Evolutionary conservation across 495 filamentous ascomycete species (phyloP), one percentile per base, ranked within the genome.

Genomic region (Podospora sp.): DNA sequence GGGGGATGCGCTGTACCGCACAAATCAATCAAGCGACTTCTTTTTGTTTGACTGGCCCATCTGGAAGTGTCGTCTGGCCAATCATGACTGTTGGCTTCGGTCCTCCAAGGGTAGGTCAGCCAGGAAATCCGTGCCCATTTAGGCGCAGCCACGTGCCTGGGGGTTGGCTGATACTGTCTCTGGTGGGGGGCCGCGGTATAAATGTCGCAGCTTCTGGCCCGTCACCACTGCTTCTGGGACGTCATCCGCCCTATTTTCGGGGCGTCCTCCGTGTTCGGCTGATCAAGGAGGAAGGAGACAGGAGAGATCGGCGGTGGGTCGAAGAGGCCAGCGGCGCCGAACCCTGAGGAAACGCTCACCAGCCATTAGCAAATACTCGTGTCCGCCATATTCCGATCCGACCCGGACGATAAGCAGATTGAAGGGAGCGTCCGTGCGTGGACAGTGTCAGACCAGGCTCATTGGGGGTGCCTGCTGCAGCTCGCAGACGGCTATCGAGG

Each of bases 121-220:
- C 20, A 50, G 33, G 27, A 46, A 24, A 33, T 24, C 51, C n/a
- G 50, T 33, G 26, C 53, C 74, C 73, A 72, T 69, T 71, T 64
- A 73, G 60, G 66, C 55, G 36, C 57, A 65, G 74, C 71, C 76
- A 76, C 75, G 74, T 75, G 71, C 74, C 61, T 50, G 22, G 24
- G 8, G 52, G 51, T 56, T 21, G 67, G 67, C 51, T 68, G 55
- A 70, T 71, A 69, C 67, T 63, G 67, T 49, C 63, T 56, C 22
- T 52, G 26, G 72, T 55, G 66, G 67, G 27, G 65, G 64, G 50
- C 21, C 18, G 24, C n/a, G 59, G 65, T 73, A 74, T 72, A 71
- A 74, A 72, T 67, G 36, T 66, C 70, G 50, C 50, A 59, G 59
- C 51, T 66, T 62, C 65, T 68, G 61, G 53, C 55, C 59, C 52